phyloP scores from a whole-genome alignment of 2,329 filamentous ascomycete species.

The Emergomyces pasteurianus region DNA sequence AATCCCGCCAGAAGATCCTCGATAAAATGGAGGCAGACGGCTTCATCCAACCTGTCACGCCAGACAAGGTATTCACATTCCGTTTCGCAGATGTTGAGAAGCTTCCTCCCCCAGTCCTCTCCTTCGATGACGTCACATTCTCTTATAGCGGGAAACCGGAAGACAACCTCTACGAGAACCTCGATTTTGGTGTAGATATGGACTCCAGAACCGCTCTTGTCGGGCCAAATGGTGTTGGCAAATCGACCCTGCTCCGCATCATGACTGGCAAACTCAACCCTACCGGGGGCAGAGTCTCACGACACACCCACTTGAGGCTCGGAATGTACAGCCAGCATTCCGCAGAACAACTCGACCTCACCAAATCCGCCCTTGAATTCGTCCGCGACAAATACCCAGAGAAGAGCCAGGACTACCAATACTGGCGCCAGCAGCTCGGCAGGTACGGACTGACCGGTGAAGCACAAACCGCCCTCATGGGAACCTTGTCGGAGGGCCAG shows the following conservation, averaged over 20 bases:
- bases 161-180: conserved; percentile 90
- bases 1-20: conserved; percentile 98
- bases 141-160: conserved; percentile 83
- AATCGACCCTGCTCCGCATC: conserved; percentile 98
- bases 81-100: conserved; percentile 98
- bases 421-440: conserved; percentile 96
- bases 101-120: conserved; percentile 91
- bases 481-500: conserved; percentile 93
- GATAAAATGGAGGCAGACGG: conserved; percentile 99
- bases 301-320: conserved; percentile 97
- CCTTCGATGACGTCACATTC: conserved; percentile 95
- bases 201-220: conserved; percentile 96
- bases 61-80: conserved; percentile 90
- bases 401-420: conserved; percentile 95
- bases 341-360: conserved; percentile 93
- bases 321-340: conserved; percentile 98
- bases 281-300: conserved; percentile 66
- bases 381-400: conserved; percentile 86
- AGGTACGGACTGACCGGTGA: conserved; percentile 89
- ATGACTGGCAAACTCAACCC: conserved; percentile 99
- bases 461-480: conserved; percentile 92
- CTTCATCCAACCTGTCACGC: conserved; percentile 81
- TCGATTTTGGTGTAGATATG: conserved; percentile 99
- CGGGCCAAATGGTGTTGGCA: conserved; percentile 97
- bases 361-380: conserved; percentile 95